phyloP scores from a whole-genome alignment of 495 filamentous ascomycete genomes.

The Podospora comata region DNA sequence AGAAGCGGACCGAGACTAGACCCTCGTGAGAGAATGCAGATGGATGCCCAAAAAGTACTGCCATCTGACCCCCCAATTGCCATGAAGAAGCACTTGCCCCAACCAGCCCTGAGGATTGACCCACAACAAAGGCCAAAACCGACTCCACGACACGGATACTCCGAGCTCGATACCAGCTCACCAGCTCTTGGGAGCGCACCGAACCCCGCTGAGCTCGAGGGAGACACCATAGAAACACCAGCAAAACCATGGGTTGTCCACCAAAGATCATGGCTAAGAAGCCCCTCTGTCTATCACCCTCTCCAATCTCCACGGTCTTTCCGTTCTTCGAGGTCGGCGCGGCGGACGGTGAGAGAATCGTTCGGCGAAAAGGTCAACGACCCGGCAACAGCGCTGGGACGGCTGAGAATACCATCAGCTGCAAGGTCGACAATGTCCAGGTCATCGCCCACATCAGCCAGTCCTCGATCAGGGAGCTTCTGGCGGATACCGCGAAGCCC shows the following conservation, averaged over 20 bases:
- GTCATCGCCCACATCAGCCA: conserved; percentile 16
- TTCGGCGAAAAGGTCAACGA: conserved; percentile 33
- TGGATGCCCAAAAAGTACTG: neutral
- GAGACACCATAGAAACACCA: conserved; percentile 18
- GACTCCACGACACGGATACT: conserved; percentile 4
- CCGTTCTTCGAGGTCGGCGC: conserved; percentile 8
- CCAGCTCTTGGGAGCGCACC: conserved; percentile 22
- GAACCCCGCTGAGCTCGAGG: conserved; percentile 34
- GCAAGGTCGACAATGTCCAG: conserved; percentile 12
- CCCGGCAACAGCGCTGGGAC: conserved; percentile 20
- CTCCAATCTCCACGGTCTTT: conserved; percentile 17
- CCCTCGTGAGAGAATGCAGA: neutral
- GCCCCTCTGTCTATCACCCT: conserved; percentile 11
- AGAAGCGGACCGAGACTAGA: neutral
- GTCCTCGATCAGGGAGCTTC: conserved; percentile 17
- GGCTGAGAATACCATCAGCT: conserved; percentile 12
- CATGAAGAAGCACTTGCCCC: neutral
- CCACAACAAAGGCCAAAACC: conserved; percentile 1
- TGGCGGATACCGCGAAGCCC: conserved; percentile 21
- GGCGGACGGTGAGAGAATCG: conserved; percentile 26
- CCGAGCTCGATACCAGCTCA: conserved; percentile 18
- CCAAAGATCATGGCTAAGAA: conserved; percentile 16
- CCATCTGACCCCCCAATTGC: neutral
- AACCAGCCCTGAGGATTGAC: neutral
- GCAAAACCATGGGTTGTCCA: conserved; percentile 13